phyloP scores from a whole-genome alignment of 192 early-diverging fungal genomes.

The Chytriomyces hyalinus region DNA sequence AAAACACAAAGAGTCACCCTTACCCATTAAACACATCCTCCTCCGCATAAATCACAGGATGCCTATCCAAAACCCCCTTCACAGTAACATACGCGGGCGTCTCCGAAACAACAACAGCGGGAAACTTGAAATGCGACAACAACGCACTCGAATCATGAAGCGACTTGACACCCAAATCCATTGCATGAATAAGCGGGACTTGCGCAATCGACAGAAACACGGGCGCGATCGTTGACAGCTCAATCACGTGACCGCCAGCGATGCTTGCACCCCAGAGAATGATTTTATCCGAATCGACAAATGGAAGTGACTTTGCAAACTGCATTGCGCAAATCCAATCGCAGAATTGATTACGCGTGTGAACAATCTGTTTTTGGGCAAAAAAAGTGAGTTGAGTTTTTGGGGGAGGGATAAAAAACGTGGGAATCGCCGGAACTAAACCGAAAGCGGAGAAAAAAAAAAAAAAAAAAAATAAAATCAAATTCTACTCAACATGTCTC shows the following conservation, averaged over 20 bases:
- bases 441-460: no score
- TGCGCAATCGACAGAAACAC: slow-evolving; percentile 3
- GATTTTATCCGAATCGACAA: background rate
- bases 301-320: background rate
- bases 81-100: background rate
- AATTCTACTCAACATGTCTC: background rate
- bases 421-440: no score
- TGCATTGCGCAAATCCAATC: background rate
- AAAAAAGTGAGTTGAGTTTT: background rate
- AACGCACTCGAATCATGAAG: background rate
- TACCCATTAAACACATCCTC: background rate
- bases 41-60: background rate
- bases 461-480: background rate
- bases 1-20: background rate
- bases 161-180: background rate
- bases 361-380: background rate
- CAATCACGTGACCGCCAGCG: background rate
- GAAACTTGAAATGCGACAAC: background rate
- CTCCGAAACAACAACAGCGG: background rate
- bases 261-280: slow-evolving; percentile 3
- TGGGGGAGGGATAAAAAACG: no score
- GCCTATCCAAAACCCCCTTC: background rate
- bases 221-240: background rate
- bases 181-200: background rate
- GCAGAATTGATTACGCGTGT: background rate